phyloP scores from a whole-genome alignment of 768 basidiomycete species.

The Tylopilus rubrobrunneus region DNA sequence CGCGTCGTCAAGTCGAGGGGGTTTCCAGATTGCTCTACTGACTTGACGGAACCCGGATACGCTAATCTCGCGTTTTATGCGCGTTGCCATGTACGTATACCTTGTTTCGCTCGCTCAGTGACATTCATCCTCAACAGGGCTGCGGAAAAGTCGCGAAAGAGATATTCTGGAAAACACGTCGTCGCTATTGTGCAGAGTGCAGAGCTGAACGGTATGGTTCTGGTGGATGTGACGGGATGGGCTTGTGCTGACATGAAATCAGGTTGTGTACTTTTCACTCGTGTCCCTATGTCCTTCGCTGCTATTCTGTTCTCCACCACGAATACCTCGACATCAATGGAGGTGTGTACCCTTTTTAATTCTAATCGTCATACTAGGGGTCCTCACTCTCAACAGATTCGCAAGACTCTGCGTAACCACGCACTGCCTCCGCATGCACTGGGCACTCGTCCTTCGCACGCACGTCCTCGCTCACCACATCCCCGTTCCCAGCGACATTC shows the following conservation, averaged over 20 bases:
- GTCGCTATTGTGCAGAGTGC: too few species aligned
- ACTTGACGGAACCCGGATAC: slow-evolving; percentile 38
- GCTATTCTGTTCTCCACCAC: neutral
- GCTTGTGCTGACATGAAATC: neutral
- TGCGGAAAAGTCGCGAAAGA: slow-evolving; percentile 7
- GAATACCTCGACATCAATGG: neutral
- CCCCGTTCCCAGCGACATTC: slow-evolving; percentile 37
- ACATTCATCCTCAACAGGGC: neutral
- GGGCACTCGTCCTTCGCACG: slow-evolving; percentile 42
- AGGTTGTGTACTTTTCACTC: neutral
- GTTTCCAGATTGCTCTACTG: slow-evolving; percentile 28
- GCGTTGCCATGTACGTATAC: slow-evolving; percentile 18
- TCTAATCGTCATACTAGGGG: too few species aligned
- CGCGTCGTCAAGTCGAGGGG: too few species aligned
- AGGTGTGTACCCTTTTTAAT: neutral
- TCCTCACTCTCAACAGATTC: slow-evolving; percentile 38
- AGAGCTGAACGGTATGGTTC: too few species aligned
- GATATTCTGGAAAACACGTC: slow-evolving; percentile 5
- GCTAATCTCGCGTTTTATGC: slow-evolving; percentile 36
- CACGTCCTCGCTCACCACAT: slow-evolving; percentile 41
- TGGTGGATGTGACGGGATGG: neutral
- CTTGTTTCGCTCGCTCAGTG: neutral
- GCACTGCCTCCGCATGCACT: slow-evolving; percentile 45
- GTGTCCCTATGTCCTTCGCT: neutral
- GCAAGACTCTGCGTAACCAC: slow-evolving; percentile 41